These are phyloP conservation scores for Aspergillus sp. DNA, from an alignment of 2,329 filamentous ascomycete species.

Conservation along the genomic window DNA sequence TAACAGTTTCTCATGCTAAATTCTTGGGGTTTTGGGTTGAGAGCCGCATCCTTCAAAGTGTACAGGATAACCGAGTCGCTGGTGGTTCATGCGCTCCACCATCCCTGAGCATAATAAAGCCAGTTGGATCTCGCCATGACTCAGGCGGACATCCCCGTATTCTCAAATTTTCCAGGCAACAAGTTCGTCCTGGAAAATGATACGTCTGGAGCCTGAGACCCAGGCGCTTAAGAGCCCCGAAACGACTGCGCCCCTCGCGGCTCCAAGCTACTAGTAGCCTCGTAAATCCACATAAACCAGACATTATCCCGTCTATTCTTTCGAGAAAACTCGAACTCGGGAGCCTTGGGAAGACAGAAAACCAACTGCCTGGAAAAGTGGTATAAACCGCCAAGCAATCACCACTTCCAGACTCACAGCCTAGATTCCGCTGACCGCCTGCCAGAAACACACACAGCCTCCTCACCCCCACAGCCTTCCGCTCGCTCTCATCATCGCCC, in stretches of 20 bases:
- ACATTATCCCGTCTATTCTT: not conserved
- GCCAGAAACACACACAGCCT: conserved; percentile 23
- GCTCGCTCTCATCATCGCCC: conserved; percentile 23
- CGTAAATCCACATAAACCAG: not conserved
- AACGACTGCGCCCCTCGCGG: not conserved
- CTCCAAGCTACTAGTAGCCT: not conserved
- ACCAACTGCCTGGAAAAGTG: not conserved
- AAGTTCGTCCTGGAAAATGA: not conserved
- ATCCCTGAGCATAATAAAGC: not conserved
- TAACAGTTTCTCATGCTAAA: not conserved
- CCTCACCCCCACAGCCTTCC: conserved; percentile 19
- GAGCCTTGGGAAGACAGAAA: not conserved
- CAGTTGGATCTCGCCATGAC: not conserved
- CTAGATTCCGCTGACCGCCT: conserved; percentile 26
- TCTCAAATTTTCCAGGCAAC: not conserved
- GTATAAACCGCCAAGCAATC: not conserved
- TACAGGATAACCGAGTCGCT: too few relatives aligned
- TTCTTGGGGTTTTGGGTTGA: not conserved
- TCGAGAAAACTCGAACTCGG: not conserved
- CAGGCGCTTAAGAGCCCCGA: not conserved
- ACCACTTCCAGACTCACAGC: not conserved
- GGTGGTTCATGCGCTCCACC: too few relatives aligned
- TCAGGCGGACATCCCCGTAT: not conserved
- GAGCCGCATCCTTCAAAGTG: not conserved
- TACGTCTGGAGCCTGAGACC: not conserved